Evolutionary conservation across 2,329 filamentous ascomycete genomes (phyloP), one percentile per base, ranked within the genome.

Genomic region (Fusarium verrucosum): DNA sequence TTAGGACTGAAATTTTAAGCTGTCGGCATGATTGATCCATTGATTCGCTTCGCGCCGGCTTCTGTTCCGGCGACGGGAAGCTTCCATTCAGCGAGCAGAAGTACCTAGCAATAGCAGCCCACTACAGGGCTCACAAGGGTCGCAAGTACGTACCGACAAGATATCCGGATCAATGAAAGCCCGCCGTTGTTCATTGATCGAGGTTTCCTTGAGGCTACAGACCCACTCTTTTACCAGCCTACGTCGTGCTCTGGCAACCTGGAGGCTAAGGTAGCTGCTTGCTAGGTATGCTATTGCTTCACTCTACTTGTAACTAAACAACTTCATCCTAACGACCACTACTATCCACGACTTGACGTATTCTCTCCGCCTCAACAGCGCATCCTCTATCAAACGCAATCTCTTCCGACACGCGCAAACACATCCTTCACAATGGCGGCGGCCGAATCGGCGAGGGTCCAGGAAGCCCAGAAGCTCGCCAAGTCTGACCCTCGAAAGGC

Each of bases 381-480:
- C 35, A 28, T 38, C 26, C 38, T 14, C n/a, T 23, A 38, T 58
- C 20, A 53, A 23, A 28, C 46, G 32, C 50, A 26, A 52, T 10
- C 23, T 23, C 25, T 19, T 10, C 22, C 52, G 40, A 53, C 62
- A 60, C 65, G 46, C 63, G 44, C 51, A 57, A 56, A 41, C 53
- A 50, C 23, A 56, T 37, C 28, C 22, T 58, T 54, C 70, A 76
- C 58, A 67, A 87, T 87, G 85, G 84, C 84, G 72, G 83, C 82
- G 71, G 83, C 79, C 78, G 84, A 87, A 70, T 85, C 85, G 68
- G 79, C 81, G 73, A 80, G 90, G 83, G 89, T 97, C 85, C 88
- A 90, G 80, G 92, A 97, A 85, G 94, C 93, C 77, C 89, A 94
- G 84, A 89, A 91, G 82, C 82, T 94, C 74, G 86, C 87, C 70